These are phyloP conservation scores for Dentiscutata heterogama DNA, from an alignment of 371 early-diverging fungal genomes.

Conservation along the genomic window DNA sequence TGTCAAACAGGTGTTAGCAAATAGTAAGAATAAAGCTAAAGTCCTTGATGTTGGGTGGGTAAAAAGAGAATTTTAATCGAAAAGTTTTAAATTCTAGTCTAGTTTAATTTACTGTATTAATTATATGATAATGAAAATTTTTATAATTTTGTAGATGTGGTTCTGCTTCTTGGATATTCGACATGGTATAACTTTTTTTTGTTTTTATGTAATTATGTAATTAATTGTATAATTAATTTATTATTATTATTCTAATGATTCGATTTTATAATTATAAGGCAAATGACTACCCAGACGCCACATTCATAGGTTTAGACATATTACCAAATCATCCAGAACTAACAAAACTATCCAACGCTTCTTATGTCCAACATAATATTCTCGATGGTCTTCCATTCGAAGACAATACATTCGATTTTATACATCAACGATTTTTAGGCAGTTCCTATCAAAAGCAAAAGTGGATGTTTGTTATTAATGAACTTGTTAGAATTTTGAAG, in stretches of 20 bases:
- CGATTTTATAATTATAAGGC: background rate
- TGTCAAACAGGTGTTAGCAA: background rate
- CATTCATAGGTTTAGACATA: slow-evolving; percentile 26
- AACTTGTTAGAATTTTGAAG: slow-evolving; percentile 7
- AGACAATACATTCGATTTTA: slow-evolving; percentile 55
- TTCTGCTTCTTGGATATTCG: slow-evolving; percentile 34
- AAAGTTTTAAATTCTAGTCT: too few relatives aligned
- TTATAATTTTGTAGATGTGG: slow-evolving; percentile 4
- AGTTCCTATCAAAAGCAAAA: slow-evolving; percentile 47
- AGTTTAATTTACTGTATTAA: too few relatives aligned
- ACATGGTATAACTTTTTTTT: slow-evolving; percentile 26
- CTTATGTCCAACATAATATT: slow-evolving; percentile 18
- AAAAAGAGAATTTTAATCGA: too few relatives aligned
- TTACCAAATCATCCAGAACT: background rate
- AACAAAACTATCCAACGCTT: background rate
- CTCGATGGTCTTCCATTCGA: slow-evolving; percentile 51
- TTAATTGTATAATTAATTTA: too few relatives aligned
- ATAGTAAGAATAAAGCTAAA: background rate
- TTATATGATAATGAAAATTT: background rate
- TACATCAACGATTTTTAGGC: slow-evolving; percentile 52
- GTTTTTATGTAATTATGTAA: too few relatives aligned
- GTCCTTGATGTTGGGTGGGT: slow-evolving; percentile 32
- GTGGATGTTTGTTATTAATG: slow-evolving; percentile 44
- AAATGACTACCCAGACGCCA: background rate
- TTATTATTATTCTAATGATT: background rate